Percentiles rank a stretch among this genome's conserved stretches.
These are phyloP conservation scores for Phragmites australis DNA, from an alignment of 176 grass and related monocot species.

Conservation along the genomic window DNA sequence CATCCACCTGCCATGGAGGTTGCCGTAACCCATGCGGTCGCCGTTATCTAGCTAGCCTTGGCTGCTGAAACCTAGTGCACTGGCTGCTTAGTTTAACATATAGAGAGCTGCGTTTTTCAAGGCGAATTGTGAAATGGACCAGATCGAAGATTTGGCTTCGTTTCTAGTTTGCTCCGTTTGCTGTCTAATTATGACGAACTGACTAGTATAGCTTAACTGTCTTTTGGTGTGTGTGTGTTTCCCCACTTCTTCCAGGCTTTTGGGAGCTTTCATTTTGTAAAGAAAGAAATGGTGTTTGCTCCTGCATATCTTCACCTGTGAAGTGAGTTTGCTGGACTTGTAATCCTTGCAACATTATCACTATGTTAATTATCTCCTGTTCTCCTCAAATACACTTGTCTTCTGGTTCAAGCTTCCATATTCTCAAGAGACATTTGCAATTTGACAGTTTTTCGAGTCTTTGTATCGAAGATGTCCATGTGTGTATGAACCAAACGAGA, in stretches of 20 bases:
- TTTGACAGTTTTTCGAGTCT: background rate
- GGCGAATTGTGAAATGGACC: slow-evolving; percentile 44
- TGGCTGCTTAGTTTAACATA: slow-evolving; percentile 40
- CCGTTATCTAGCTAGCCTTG: slow-evolving; percentile 30
- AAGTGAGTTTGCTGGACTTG: slow-evolving; percentile 41
- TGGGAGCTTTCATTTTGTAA: slow-evolving; percentile 55
- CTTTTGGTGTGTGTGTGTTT: slow-evolving; percentile 21
- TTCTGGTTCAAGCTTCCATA: background rate
- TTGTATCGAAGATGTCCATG: background rate
- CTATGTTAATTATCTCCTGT: slow-evolving; percentile 40
- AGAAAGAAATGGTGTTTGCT: slow-evolving; percentile 53
- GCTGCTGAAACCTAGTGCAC: background rate
- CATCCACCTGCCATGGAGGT: background rate
- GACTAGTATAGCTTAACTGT: slow-evolving; percentile 51
- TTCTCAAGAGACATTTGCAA: background rate
- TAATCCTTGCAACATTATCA: slow-evolving; percentile 29
- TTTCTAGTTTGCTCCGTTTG: slow-evolving; percentile 52
- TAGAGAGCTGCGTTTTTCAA: slow-evolving; percentile 30
- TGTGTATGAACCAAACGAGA: background rate
- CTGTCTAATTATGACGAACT: slow-evolving; percentile 47
- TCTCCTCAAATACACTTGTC: background rate
- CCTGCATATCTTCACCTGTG: slow-evolving; percentile 33
- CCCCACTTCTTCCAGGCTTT: slow-evolving; percentile 32
- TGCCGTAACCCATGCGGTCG: slow-evolving; percentile 4
- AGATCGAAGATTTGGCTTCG: slow-evolving; percentile 59